phyloP scores from a whole-genome alignment of 2,329 filamentous ascomycete genomes.

The Aspergillus japonicus region DNA sequence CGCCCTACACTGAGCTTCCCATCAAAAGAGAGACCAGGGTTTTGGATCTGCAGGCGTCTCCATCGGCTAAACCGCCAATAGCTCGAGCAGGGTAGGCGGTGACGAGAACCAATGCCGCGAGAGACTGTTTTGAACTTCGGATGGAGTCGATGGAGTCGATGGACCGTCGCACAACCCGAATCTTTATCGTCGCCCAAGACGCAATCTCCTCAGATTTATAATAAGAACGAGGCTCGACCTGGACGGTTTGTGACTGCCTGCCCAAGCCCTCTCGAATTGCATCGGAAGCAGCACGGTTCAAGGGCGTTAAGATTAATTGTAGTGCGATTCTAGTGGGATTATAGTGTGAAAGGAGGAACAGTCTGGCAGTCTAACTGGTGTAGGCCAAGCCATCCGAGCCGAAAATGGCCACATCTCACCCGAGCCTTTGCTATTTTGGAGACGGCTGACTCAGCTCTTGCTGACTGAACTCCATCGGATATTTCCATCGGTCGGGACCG shows the following conservation, averaged over 20 bases:
- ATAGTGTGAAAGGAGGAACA: too few species aligned
- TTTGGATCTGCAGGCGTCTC: conserved; percentile 1
- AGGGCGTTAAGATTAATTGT: conserved; percentile 1
- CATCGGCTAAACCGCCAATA: conserved; percentile 5
- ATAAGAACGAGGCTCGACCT: conserved; percentile 4
- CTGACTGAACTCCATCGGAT: conserved; percentile 14
- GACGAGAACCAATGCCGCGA: not conserved
- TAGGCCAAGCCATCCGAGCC: not conserved
- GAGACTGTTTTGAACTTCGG: not conserved
- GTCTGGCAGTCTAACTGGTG: too few species aligned
- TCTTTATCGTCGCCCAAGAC: not conserved
- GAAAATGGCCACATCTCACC: not conserved
- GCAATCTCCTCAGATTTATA: conserved; percentile 4
- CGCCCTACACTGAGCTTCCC: too few species aligned
- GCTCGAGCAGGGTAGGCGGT: not conserved
- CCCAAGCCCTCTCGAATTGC: not conserved
- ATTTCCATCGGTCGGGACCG: conserved; percentile 23
- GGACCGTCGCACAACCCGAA: not conserved
- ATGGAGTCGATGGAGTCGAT: not conserved
- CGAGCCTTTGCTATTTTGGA: not conserved
- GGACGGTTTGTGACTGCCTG: not conserved
- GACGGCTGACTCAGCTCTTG: not conserved
- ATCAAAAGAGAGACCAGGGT: not conserved
- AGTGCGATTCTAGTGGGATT: not conserved
- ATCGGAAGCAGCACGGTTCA: conserved; percentile 6